These are phyloP conservation scores for Cladophialophora chaetospira DNA, from an alignment of 2,329 filamentous ascomycete species.

Conservation along the genomic window DNA sequence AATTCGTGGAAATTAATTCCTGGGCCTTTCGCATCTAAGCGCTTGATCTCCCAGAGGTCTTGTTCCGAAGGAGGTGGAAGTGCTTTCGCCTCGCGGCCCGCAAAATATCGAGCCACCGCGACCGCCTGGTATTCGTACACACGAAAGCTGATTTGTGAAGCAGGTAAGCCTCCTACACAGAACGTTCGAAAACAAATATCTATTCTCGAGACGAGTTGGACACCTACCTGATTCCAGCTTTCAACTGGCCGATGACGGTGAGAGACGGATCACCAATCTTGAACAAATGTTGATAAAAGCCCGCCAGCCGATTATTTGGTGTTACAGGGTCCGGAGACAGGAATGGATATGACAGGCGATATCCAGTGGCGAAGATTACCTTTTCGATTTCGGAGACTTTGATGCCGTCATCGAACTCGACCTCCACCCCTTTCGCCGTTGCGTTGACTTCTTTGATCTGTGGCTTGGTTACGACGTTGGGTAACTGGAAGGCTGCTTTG, in stretches of 20 bases:
- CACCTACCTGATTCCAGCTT: neutral
- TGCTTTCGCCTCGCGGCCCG: slow-evolving; percentile 25
- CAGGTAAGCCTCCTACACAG: too few relatives aligned
- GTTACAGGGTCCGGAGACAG: slow-evolving; percentile 59
- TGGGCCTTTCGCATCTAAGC: slow-evolving; percentile 21
- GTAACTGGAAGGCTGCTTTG: slow-evolving; percentile 51
- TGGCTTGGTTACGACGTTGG: slow-evolving; percentile 40
- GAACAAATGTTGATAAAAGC: slow-evolving; percentile 67
- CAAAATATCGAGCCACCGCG: slow-evolving; percentile 50
- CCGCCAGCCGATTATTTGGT: slow-evolving; percentile 35
- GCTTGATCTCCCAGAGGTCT: slow-evolving; percentile 36
- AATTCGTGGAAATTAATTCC: slow-evolving; percentile 35
- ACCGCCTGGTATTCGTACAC: slow-evolving; percentile 71
- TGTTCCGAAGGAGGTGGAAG: slow-evolving; percentile 35
- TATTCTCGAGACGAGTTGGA: too few relatives aligned
- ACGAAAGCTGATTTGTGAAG: slow-evolving; percentile 60
- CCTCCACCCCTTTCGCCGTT: slow-evolving; percentile 48
- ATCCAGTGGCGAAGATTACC: slow-evolving; percentile 68
- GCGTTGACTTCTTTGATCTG: slow-evolving; percentile 26
- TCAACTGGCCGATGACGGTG: slow-evolving; percentile 57
- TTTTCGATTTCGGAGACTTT: slow-evolving; percentile 59
- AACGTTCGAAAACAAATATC: too few relatives aligned
- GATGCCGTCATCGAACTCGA: slow-evolving; percentile 57
- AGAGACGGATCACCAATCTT: slow-evolving; percentile 68
- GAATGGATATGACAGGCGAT: slow-evolving; percentile 67